Percentiles rank a stretch among this genome's conserved stretches.
Evolutionary conservation across 768 basidiomycete genomes (phyloP).

Genomic region (Psilocybe cyanescens): DNA sequence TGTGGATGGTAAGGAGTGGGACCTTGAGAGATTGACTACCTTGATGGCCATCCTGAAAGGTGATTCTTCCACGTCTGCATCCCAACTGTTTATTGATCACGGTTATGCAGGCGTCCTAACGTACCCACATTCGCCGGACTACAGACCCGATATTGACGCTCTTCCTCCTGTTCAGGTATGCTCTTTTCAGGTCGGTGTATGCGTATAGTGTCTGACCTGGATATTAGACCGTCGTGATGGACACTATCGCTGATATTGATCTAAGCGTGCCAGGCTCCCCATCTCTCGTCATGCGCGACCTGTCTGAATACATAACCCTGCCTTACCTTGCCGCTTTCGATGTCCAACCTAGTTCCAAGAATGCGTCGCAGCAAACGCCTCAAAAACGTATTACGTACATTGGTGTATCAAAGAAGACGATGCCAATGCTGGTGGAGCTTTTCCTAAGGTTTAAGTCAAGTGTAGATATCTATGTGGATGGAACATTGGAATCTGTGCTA

Average conservation of each 20-base stretch:
- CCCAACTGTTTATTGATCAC: not conserved
- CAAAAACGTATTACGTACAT: slow-evolving; percentile 85
- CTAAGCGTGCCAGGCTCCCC: slow-evolving; percentile 62
- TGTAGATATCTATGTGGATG: slow-evolving; percentile 71
- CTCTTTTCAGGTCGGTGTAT: not conserved
- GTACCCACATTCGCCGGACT: slow-evolving; percentile 83
- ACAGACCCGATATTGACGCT: slow-evolving; percentile 84
- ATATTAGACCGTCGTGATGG: slow-evolving; percentile 70
- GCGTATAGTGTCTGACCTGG: not conserved
- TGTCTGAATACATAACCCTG: slow-evolving; percentile 86
- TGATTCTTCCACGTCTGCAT: slow-evolving; percentile 21
- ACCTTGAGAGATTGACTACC: slow-evolving; percentile 60
- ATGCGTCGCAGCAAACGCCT: slow-evolving; percentile 43
- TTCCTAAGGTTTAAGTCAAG: slow-evolving; percentile 69
- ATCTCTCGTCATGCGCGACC: slow-evolving; percentile 79
- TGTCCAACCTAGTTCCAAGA: slow-evolving; percentile 44
- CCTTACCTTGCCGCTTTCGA: slow-evolving; percentile 86
- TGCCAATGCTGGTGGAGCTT: slow-evolving; percentile 84
- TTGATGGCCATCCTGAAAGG: slow-evolving; percentile 84
- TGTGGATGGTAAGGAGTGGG: slow-evolving; percentile 64
- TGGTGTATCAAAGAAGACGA: slow-evolving; percentile 83
- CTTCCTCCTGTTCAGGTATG: slow-evolving; percentile 80
- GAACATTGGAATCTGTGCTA: slow-evolving; percentile 83
- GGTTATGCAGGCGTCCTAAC: slow-evolving; percentile 64
- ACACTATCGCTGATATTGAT: slow-evolving; percentile 70